Base-by-base conservation (phyloP, 1,139 yeast species). In the Spencermartinsiella ligniputridi region DNA sequence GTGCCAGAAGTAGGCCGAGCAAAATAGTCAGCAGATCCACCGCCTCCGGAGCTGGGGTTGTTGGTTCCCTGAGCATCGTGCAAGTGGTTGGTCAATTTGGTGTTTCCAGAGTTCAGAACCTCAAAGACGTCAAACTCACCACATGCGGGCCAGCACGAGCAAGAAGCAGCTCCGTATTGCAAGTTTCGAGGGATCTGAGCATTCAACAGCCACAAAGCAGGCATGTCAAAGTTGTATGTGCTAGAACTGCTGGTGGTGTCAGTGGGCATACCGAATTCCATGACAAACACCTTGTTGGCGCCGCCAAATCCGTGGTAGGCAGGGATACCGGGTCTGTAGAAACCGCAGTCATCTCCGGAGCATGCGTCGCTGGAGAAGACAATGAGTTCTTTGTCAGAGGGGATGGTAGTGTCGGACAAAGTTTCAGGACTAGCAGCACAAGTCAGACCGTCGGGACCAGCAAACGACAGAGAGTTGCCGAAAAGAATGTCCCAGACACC, bases 131-230 rank as follows among this genome's bases (percentile, higher is more conserved):
- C 98, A 55, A 90, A 75, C 72, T 92, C 98, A 67, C 97, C 97
- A 70, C 98, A 92, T 41, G 97, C 97, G 34, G 95, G 78, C 98
- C 98, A 92, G 75, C 97, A 92, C 21, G 97, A 88, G 72, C 97
- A 85, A 11, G 72, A 69, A 46, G 81, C 68, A 47, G 72, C 73
- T 62, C 94, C 94, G 62, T 90, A 92, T 71, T 92, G 97, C 50
- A 85, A 67, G 46, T 96, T 90, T 71, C 97, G 81, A 61, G 97
- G 96, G 58, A 90, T 86, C 68, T 86, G 83, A 37, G 97, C 96
- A 62, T 90, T 90, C 63, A 90, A 78, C 61, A 90, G 72, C 98
- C 97, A 90, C 60, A 90, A 81, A 35, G 97, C 97, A 46, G 97
- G 97, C 96, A 89, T 88, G 65, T 90, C 90, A 61, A 75, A 77